phyloP scores from a whole-genome alignment of 805 yeast genomes.

The Nakazawaea anatomiae region DNA sequence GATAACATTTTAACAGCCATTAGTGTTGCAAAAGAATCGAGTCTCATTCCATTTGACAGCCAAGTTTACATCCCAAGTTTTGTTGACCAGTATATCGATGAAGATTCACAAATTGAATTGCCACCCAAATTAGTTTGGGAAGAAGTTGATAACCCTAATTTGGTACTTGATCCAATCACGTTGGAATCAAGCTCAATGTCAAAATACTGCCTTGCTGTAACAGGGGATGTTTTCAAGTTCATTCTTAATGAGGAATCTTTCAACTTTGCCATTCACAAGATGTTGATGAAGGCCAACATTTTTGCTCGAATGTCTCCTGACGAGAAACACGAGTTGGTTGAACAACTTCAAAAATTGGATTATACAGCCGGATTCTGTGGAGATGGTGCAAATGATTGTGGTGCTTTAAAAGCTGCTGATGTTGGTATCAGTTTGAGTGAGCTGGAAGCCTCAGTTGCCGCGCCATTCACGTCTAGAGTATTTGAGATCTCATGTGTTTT shows the following conservation, averaged over 20 bases:
- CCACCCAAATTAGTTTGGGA: conserved; percentile 44
- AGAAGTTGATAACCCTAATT: conserved; percentile 54
- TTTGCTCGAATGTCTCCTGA: conserved; percentile 99
- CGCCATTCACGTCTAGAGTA: conserved; percentile 88
- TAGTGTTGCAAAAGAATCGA: conserved; percentile 86
- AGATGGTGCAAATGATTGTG: conserved; percentile 99
- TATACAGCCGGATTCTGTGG: conserved; percentile 97
- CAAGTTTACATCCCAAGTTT: conserved; percentile 60
- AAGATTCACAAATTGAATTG: neutral
- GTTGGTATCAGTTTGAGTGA: conserved; percentile 94
- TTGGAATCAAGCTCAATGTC: conserved; percentile 38
- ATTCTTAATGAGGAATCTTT: conserved; percentile 50
- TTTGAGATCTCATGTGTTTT: conserved; percentile 92
- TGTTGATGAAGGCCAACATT: conserved; percentile 68
- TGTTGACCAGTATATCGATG: conserved; percentile 24
- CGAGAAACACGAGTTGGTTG: conserved; percentile 94
- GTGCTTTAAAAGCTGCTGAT: conserved; percentile 96
- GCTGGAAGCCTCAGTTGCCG: conserved; percentile 98
- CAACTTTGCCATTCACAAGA: conserved; percentile 35
- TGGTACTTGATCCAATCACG: conserved; percentile 58
- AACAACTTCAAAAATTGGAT: conserved; percentile 75
- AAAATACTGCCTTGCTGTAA: conserved; percentile 69
- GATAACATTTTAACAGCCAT: conserved; percentile 93
- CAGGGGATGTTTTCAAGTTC: conserved; percentile 88
- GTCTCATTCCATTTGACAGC: conserved; percentile 41